phyloP scores from a whole-genome alignment of 768 basidiomycete genomes.

The Calocera cornea region DNA sequence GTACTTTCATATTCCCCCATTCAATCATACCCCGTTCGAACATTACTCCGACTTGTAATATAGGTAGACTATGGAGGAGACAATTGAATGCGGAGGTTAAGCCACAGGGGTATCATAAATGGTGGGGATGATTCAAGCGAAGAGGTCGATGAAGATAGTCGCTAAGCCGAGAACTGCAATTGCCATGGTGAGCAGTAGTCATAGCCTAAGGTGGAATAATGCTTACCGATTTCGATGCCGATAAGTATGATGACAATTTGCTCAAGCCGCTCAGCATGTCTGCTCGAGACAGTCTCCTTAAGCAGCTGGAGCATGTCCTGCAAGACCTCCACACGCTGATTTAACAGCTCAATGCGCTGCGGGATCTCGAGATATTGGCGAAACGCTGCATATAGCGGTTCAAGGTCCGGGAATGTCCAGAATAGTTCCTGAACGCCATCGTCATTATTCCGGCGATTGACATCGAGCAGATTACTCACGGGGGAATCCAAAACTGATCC shows the following conservation, averaged over 20 bases:
- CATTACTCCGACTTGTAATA: not conserved
- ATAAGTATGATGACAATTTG: constrained; percentile 87
- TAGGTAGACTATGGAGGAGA: constrained; percentile 1
- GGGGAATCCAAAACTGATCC: constrained; percentile 95
- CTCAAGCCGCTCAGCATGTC: constrained; percentile 81
- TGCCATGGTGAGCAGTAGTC: constrained; percentile 6
- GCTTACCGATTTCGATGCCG: constrained; percentile 69
- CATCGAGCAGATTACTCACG: constrained; percentile 30
- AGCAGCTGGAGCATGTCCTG: constrained; percentile 94
- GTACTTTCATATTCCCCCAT: not conserved
- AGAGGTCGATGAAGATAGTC: constrained; percentile 76
- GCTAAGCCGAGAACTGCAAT: constrained; percentile 68
- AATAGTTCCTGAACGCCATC: constrained; percentile 9
- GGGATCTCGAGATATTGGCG: constrained; percentile 90
- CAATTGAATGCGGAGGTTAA: not conserved
- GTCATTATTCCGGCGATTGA: not conserved
- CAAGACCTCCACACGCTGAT: constrained; percentile 86
- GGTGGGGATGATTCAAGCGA: constrained; percentile 9
- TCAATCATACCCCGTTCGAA: not conserved
- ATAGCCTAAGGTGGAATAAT: not conserved
- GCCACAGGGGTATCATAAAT: not conserved
- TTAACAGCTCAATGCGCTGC: constrained; percentile 81
- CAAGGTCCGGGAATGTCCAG: constrained; percentile 74
- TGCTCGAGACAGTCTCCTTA: constrained; percentile 86
- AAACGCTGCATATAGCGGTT: constrained; percentile 87